Evolutionary conservation across 176 grass and related monocot genomes (phyloP), one percentile per base, ranked within the genome.

Genomic region (Stipa capillata): DNA sequence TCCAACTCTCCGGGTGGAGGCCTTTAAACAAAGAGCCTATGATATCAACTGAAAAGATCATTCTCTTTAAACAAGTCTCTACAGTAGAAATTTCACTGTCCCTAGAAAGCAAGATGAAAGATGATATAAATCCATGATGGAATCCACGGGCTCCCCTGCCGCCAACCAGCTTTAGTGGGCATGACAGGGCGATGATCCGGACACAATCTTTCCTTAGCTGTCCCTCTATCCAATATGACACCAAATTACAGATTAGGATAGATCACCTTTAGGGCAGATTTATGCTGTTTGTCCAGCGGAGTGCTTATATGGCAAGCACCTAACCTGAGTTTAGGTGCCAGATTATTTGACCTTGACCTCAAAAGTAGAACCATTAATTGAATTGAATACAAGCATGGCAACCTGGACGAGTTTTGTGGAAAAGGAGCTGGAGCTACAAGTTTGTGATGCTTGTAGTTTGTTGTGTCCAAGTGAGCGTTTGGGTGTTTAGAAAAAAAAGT

Each of bases 131-230:
- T 85, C 17, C 17, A 65, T 20, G 54, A 63, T 65, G 55, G 65
- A n/a, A 25, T 1, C 25, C 23, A 39, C 7, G 51, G 60, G 15
- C 70, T 15, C 16, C n/a, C 43, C 21, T 15, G 23, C 45, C 65
- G 57, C 23, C 74, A 68, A 73, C 68, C 74, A 16, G 32, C 32
- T 63, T 63, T 83, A 58, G 73, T 83, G 80, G 80, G 57, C 49
- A 42, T 74, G 80, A 83, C 80, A 73, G 57, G 56, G 79, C 65
- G 73, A 72, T 73, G 80, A 87, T 83, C 34, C 86, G 50, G 86
- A 73, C 58, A 4, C 86, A 21, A 88, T 88, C 81, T 88, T 67
- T 59, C 12, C 43, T 48, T 25, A 79, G 59, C 81, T 79, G 81
- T 79, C 75, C 61, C 23, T 50, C 49, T 79, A 79, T 79, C 75